phyloP scores from a whole-genome alignment of 345 rosid species.

The Draba incana region DNA sequence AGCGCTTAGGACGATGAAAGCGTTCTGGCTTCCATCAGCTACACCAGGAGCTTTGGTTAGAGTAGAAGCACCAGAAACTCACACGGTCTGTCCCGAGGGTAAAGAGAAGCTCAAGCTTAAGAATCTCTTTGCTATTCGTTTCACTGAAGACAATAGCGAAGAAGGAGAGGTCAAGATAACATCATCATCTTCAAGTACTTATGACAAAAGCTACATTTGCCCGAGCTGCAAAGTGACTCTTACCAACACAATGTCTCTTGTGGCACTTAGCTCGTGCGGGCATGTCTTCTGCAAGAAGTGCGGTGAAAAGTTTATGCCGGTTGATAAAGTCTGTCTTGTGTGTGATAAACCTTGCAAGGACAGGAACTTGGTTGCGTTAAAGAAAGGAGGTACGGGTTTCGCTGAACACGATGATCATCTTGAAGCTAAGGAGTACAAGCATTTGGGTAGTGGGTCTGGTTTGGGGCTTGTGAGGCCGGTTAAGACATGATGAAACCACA shows the following conservation, averaged over 20 bases:
- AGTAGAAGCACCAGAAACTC: conserved; percentile 66
- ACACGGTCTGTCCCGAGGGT: conserved; percentile 88
- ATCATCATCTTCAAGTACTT: conserved; percentile 47
- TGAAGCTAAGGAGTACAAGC: conserved; percentile 86
- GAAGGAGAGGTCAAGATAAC: conserved; percentile 37
- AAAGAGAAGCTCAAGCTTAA: conserved; percentile 85
- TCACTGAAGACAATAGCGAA: conserved; percentile 75
- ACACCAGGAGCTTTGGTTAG: conserved; percentile 88
- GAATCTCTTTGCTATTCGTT: conserved; percentile 71
- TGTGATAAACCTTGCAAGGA: conserved; percentile 78
- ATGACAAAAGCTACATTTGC: conserved; percentile 72
- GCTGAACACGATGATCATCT: conserved; percentile 85
- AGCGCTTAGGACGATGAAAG: conserved; percentile 97
- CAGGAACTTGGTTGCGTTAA: conserved; percentile 69
- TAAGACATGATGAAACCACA: conserved; percentile 49
- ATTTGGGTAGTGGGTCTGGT: conserved; percentile 95
- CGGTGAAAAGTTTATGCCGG: conserved; percentile 71
- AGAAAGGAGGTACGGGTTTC: conserved; percentile 92
- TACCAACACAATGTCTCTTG: conserved; percentile 75
- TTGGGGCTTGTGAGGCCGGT: conserved; percentile 84
- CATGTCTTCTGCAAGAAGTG: conserved; percentile 98
- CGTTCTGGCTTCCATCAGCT: conserved; percentile 99
- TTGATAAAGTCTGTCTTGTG: conserved; percentile 79
- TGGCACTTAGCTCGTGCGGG: conserved; percentile 86
- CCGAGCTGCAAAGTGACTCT: conserved; percentile 97